These are phyloP conservation scores for Oenanthe sinensis DNA, from an alignment of 129 eudicot species.

Conservation along the genomic window DNA sequence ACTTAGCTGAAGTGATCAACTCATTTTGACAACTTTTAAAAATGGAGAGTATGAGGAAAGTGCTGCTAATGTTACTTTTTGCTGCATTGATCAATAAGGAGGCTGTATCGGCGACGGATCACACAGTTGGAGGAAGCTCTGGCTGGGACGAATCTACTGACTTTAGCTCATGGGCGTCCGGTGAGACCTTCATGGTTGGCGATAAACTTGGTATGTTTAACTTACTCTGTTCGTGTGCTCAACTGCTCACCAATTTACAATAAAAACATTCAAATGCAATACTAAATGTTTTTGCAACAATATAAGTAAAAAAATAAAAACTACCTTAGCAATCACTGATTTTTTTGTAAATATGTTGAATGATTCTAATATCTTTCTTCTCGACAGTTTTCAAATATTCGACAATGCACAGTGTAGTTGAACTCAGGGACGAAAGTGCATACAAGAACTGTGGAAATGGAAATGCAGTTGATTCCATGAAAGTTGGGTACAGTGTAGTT, in stretches of 20 bases:
- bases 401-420: constrained; percentile 68
- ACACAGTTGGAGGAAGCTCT: constrained; percentile 74
- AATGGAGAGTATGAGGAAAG: constrained; percentile 33
- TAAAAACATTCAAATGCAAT: not conserved
- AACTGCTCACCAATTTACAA: not conserved
- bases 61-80: constrained; percentile 17
- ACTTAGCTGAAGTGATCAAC: not conserved
- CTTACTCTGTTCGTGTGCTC: not conserved
- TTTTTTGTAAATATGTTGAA: not conserved
- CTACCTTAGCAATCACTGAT: not conserved
- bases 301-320: too few relatives aligned
- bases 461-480: constrained; percentile 41
- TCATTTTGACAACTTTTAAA: not conserved
- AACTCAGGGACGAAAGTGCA: constrained; percentile 54
- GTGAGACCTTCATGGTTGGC: constrained; percentile 71
- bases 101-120: constrained; percentile 34
- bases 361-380: not conserved
- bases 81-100: constrained; percentile 11
- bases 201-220: constrained; percentile 54
- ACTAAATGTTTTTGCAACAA: not conserved
- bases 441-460: constrained; percentile 60
- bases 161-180: constrained; percentile 60
- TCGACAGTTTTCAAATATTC: constrained; percentile 63
- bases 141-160: constrained; percentile 82
- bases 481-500: constrained; percentile 52